Conservation (phyloP, 371 early-diverging fungal species). For the Mucor piriformis region DNA sequence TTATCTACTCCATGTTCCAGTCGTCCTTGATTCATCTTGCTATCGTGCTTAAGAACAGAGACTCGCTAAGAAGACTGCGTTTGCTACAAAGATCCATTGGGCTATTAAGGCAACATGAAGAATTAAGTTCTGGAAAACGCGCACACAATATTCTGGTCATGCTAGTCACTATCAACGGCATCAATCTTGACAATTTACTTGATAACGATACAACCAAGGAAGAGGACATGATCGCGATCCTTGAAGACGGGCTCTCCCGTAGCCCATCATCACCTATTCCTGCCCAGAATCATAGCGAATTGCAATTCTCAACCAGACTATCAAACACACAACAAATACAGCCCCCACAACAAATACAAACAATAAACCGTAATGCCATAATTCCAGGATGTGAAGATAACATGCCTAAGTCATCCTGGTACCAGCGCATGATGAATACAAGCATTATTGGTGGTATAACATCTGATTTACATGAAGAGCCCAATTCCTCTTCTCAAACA, state of each 20-base stretch:
- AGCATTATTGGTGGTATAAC: conserved; percentile 53
- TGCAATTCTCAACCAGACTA: not conserved
- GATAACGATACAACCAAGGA: conserved; percentile 5
- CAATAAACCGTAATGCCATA: not conserved
- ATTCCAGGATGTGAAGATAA: conserved; percentile 5
- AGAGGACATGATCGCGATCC: conserved; percentile 1
- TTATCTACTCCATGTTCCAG: conserved; percentile 56
- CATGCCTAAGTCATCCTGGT: conserved; percentile 41
- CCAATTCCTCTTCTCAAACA: conserved; percentile 16
- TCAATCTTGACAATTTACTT: conserved; percentile 17
- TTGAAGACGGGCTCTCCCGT: not conserved
- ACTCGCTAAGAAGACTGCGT: conserved; percentile 13
- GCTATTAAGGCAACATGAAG: conserved; percentile 29
- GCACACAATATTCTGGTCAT: conserved; percentile 40
- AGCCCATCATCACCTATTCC: not conserved
- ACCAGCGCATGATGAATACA: conserved; percentile 49
- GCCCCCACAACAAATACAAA: conserved; percentile 1
- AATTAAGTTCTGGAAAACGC: conserved; percentile 34
- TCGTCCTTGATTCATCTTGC: conserved; percentile 41
- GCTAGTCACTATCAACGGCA: conserved; percentile 34
- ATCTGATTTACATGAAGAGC: conserved; percentile 37
- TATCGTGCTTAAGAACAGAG: conserved; percentile 32
- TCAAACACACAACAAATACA: not conserved
- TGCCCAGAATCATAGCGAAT: not conserved
- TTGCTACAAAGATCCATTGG: conserved; percentile 29